These are phyloP conservation scores for Rhizoclosmatium sp. DNA, from an alignment of 192 early-diverging fungal genomes.

Conservation along the genomic window DNA sequence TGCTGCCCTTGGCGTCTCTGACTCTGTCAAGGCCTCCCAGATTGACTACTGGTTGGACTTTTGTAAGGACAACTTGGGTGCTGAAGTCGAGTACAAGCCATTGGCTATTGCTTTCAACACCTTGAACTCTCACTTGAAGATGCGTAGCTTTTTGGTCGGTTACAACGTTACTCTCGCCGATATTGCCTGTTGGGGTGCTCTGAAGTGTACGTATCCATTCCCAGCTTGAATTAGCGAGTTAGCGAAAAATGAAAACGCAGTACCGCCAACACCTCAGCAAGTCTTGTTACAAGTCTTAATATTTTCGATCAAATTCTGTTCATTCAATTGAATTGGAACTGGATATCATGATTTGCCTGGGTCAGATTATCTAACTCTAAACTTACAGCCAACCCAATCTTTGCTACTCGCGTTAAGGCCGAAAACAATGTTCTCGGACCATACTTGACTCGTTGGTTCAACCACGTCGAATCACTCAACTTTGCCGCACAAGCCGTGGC, in stretches of 20 bases:
- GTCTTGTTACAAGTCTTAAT: not conserved
- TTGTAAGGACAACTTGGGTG: conserved; percentile 67
- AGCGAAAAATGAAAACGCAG: not conserved
- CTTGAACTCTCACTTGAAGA: conserved; percentile 82
- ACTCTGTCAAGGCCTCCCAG: conserved; percentile 46
- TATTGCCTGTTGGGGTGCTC: conserved; percentile 85
- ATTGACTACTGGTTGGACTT: conserved; percentile 79
- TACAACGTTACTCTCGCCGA: conserved; percentile 82
- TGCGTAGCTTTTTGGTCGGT: conserved; percentile 83
- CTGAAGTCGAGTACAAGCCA: conserved; percentile 76
- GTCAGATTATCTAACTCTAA: not conserved
- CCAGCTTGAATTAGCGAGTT: not conserved
- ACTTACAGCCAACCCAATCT: conserved; percentile 71
- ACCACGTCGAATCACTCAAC: conserved; percentile 69
- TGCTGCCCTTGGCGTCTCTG: conserved; percentile 15
- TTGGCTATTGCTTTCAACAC: conserved; percentile 71
- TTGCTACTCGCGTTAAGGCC: conserved; percentile 81
- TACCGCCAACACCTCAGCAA: not conserved
- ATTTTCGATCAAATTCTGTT: not conserved
- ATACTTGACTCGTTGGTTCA: conserved; percentile 85
- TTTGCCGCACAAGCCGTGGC: conserved; percentile 58
- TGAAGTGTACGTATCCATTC: conserved; percentile 64
- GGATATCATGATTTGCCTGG: not conserved
- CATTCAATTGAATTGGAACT: not conserved
- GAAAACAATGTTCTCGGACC: conserved; percentile 67